Evolutionary conservation across 805 yeast genomes (phyloP).

Genomic region (Grigorovia transvaalensis): DNA sequence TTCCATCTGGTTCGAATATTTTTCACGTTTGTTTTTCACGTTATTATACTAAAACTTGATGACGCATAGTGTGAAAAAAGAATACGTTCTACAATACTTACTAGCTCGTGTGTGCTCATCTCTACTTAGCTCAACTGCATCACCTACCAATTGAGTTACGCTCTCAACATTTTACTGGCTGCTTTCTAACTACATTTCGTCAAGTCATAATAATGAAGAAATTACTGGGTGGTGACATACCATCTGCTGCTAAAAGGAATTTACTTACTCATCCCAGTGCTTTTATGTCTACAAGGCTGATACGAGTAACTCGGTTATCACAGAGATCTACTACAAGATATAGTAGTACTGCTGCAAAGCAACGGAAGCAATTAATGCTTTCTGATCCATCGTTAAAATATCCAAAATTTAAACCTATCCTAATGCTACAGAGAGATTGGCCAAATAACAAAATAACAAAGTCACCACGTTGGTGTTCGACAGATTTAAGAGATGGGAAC

Average conservation of each 20-base stretch:
- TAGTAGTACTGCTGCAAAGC: background rate
- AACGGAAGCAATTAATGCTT: constrained; percentile 37
- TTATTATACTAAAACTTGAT: no score
- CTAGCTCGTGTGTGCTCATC: no score
- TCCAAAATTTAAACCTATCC: constrained; percentile 40
- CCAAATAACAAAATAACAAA: constrained; percentile 46
- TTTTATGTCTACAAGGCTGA: background rate
- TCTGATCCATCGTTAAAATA: constrained; percentile 59
- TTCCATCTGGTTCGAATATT: no score
- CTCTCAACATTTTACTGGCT: no score
- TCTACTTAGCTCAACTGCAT: no score
- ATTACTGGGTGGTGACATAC: background rate
- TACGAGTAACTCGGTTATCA: background rate
- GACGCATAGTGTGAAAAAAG: no score
- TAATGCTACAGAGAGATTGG: constrained; percentile 60
- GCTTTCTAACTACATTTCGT: no score
- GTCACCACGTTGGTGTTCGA: constrained; percentile 75
- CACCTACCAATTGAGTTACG: no score
- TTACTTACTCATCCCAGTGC: background rate
- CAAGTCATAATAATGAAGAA: background rate
- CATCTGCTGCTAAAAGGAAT: background rate
- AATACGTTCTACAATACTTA: no score
- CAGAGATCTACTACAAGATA: background rate
- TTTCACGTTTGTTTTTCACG: no score
- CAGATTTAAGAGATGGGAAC: constrained; percentile 77